Percentiles rank a stretch among this genome's conserved stretches.
Evolutionary conservation across 345 rosid genomes (phyloP).

Genomic region (Syzygium oleosum): DNA sequence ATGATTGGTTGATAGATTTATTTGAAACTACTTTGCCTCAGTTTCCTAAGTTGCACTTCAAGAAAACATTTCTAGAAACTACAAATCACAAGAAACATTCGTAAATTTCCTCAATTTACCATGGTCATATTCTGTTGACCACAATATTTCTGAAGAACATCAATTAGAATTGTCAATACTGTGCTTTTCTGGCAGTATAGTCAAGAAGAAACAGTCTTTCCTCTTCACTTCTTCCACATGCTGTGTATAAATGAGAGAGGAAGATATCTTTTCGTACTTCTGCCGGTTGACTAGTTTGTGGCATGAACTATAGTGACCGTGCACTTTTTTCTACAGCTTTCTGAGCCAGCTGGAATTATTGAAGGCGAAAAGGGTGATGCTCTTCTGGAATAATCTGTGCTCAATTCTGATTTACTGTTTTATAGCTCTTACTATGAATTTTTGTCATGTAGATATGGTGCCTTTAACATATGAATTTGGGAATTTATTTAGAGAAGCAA

Average conservation of each 20-base stretch:
- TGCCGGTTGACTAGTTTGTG: background rate
- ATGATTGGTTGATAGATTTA: background rate
- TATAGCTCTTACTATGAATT: background rate
- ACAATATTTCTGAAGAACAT: background rate
- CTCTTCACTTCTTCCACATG: background rate
- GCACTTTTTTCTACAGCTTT: slow-evolving; percentile 46
- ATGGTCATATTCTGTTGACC: background rate
- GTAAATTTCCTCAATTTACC: background rate
- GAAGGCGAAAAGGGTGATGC: slow-evolving; percentile 64
- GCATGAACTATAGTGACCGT: background rate
- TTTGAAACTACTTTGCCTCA: background rate
- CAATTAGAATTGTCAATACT: background rate
- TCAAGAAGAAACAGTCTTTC: background rate
- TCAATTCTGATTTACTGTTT: background rate
- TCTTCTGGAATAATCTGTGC: background rate
- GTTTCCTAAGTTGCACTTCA: background rate
- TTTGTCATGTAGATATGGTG: background rate
- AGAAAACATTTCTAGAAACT: background rate
- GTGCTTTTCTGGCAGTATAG: background rate
- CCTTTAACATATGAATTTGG: background rate
- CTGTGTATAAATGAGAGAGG: background rate
- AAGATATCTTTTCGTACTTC: background rate
- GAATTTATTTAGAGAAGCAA: background rate
- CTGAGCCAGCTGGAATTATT: slow-evolving; percentile 85
- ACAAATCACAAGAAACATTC: background rate